phyloP scores from a whole-genome alignment of 176 grass and related monocot species.

The Raddia guianensis region DNA sequence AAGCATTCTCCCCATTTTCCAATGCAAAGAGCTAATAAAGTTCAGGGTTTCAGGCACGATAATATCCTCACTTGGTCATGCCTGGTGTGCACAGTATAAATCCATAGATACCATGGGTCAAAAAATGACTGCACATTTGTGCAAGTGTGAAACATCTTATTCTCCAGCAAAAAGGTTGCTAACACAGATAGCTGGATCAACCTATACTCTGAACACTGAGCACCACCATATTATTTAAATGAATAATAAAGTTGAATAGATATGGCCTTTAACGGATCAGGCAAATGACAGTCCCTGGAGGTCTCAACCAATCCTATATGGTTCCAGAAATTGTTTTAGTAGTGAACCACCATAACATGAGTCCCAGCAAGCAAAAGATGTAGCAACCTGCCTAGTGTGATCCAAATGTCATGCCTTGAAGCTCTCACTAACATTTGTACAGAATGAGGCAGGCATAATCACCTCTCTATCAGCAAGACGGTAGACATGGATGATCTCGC shows the following conservation, averaged over 20 bases:
- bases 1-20: background rate
- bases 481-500: background rate
- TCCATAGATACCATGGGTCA: background rate
- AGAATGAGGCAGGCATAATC: background rate
- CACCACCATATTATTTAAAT: background rate
- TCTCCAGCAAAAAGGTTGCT: background rate
- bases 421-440: background rate
- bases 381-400: background rate
- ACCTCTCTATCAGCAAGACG: background rate
- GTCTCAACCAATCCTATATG: background rate
- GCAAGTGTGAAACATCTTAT: background rate
- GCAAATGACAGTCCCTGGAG: constrained; percentile 5
- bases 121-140: background rate
- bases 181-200: background rate
- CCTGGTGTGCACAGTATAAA: background rate
- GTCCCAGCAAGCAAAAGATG: background rate
- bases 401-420: background rate
- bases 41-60: constrained; percentile 12
- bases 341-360: background rate
- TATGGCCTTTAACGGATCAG: background rate
- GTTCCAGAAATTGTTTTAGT: background rate
- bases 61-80: constrained; percentile 15
- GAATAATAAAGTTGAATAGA: background rate
- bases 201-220: background rate
- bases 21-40: constrained; percentile 23